Evolutionary conservation across 1,284 basidiomycete genomes (phyloP), one percentile per base, ranked within the genome.

Genomic region (Coriolopsis trogii): DNA sequence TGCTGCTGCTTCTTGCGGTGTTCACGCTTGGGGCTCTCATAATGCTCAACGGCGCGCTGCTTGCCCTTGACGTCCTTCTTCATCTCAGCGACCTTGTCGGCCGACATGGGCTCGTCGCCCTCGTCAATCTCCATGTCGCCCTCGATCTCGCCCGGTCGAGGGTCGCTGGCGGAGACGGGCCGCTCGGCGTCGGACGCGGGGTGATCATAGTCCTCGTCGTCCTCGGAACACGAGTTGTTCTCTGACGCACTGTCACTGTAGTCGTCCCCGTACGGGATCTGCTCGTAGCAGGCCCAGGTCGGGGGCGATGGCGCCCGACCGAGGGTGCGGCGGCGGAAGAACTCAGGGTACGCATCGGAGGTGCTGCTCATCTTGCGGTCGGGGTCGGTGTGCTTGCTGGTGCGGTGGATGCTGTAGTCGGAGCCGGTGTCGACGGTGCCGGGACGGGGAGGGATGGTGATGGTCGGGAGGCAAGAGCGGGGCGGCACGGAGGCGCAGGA

Each of bases 251-350:
- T 74, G 23, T 77, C 75, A 64, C 73, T 76, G 62, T 68, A 71
- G 46, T 68, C 70, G 51, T 69, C 67, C 49, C 78, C 78, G 52
- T 79, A 82, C 49, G 84, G 84, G 66, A 90, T 90, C 77, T 90
- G 87, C 77, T 91, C 88, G 71, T 91, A 91, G 76, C 87, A 91
- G 15, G 87, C 87, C 88, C 87, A 90, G 0, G 87, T 90, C 28
- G 88, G 87, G 3, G 88, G 88, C 5, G 87, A 89, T 21, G 88
- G 83, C 40, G 88, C 88, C 51, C 88, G 80, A 24, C 88, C 87
- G 63, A 90, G 81, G 41, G 80, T 79, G 57, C 88, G 85, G 49
- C 83, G 81, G 50, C 85, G 81, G 70, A 82, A 85, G 69, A 81
- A 85, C 64, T 81, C 75, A 26, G 66, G 48, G 60, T 65, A 64